Evolutionary conservation across 2,329 filamentous ascomycete species (phyloP).

Genomic region (Periconia sp.): DNA sequence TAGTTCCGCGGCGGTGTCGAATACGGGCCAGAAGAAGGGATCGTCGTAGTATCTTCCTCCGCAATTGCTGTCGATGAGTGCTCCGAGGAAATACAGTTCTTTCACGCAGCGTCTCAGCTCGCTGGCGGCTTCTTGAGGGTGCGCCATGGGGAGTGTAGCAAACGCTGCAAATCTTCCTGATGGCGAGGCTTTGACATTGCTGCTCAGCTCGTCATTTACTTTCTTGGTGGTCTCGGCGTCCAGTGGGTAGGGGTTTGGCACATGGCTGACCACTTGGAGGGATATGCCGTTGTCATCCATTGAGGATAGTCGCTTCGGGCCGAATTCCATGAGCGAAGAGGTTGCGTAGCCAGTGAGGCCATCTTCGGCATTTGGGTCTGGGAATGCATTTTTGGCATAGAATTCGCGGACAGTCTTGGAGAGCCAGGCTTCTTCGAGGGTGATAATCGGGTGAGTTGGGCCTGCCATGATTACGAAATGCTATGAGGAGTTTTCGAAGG

Average conservation of each 20-base stretch:
- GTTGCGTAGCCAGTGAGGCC: conserved; percentile 3
- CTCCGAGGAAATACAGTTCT: conserved; percentile 53
- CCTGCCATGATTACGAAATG: too few relatives aligned
- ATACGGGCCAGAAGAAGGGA: conserved; percentile 50
- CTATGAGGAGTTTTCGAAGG: too few relatives aligned
- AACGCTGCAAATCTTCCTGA: conserved; percentile 50
- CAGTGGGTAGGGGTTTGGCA: background rate
- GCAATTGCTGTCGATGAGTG: conserved; percentile 53
- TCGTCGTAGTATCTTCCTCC: conserved; percentile 54
- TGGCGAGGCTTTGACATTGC: conserved; percentile 26
- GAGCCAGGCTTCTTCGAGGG: conserved; percentile 11
- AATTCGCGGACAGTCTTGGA: background rate
- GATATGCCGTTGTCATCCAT: conserved; percentile 5
- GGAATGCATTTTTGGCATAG: background rate
- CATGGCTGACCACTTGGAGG: conserved; percentile 2
- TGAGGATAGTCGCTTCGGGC: conserved; percentile 1
- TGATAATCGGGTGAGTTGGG: conserved; percentile 3
- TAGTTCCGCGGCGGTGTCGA: conserved; percentile 43
- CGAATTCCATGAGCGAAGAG: background rate
- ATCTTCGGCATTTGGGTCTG: background rate
- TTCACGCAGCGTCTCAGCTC: conserved; percentile 48
- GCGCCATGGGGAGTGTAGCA: conserved; percentile 47
- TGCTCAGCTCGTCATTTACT: conserved; percentile 42
- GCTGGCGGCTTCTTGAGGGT: conserved; percentile 41
- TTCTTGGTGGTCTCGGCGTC: background rate